Evolutionary conservation across 2,329 filamentous ascomycete genomes (phyloP).

Genomic region (Exutisphaerella laricina): DNA sequence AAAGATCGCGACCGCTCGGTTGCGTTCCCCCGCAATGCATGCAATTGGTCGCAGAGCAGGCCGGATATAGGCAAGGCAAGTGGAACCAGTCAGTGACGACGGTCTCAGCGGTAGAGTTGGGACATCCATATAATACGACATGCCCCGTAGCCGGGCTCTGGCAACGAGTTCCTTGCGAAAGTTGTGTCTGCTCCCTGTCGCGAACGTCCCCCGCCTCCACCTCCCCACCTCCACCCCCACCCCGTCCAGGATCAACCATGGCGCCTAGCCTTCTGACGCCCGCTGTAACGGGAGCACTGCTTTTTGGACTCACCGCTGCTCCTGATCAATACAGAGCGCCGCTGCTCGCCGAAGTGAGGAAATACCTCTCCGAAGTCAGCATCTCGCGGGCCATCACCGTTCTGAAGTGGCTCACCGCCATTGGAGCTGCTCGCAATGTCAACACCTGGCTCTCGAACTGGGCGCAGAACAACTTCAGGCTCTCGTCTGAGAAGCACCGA

Average conservation of each 20-base stretch:
- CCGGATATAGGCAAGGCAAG: not conserved
- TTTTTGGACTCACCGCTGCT: conserved; percentile 26
- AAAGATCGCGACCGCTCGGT: no score
- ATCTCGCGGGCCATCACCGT: conserved; percentile 24
- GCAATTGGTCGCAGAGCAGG: not conserved
- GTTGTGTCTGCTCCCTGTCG: not conserved
- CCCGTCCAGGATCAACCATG: conserved; percentile 11
- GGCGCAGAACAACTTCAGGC: conserved; percentile 35
- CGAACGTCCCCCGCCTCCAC: not conserved
- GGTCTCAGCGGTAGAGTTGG: not conserved
- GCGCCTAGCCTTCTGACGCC: conserved; percentile 22
- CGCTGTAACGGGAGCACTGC: conserved; percentile 27
- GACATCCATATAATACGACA: not conserved
- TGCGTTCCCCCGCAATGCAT: no score
- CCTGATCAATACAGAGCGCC: conserved; percentile 28
- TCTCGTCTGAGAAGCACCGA: conserved; percentile 32
- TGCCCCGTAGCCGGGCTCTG: not conserved
- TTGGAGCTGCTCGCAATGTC: conserved; percentile 29
- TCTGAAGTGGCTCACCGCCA: conserved; percentile 29
- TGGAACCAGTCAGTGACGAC: not conserved
- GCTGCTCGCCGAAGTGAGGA: conserved; percentile 25
- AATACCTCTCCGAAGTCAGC: conserved; percentile 26
- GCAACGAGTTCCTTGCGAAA: no score
- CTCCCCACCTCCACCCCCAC: not conserved
- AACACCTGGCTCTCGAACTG: conserved; percentile 28